Evolutionary conservation across 441 rosid species (phyloP), one percentile per base, ranked within the genome.

Genomic region (Corymbia calophylla): DNA sequence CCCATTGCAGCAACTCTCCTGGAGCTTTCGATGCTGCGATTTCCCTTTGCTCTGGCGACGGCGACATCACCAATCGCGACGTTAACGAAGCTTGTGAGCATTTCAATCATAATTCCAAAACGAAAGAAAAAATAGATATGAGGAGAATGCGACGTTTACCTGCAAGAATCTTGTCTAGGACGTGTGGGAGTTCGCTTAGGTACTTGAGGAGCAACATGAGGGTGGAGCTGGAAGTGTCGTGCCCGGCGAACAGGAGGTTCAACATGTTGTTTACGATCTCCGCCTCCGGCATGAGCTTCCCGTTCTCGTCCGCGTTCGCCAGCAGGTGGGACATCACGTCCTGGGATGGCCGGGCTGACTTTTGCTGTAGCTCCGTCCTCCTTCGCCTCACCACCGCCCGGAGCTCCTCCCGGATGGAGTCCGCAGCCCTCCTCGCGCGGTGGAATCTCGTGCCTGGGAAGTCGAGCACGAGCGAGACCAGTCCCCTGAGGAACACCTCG

Each of bases 401-500:
- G 47, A 86, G 87, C 87, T 86, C 87, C 66, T 86, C 35, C 49
- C 18, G 58, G 87, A 86, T 86, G 87, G 87, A 32, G 58, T 54
- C 87, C 3, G 87, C 13, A 17, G 87, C 87, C 21, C 48, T 86
- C 87, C 29, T 86, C 2, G 87, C 66, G 0, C 87, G 47, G 49
- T 86, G n/a, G 44, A 86, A 86, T 14, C 60, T 86, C 17, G 87
- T 86, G 62, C 87, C 87, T 1, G 87, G 87, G 87, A 86, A 54
- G 60, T 86, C 18, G 6, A 86, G 3, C 3, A 66, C 66, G 48
- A 86, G 66, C 48, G 60, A 53, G 53, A 90, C 11, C 32, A 86
- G 25, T 14, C 87, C 93, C 80, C 87, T 89, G 60, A 73, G 66
- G 81, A 91, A 84, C 16, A 91, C 32, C 58, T 88, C 39, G 87